Base-by-base conservation (phyloP, 2,329 filamentous ascomycete genomes). In the Penicillium sp. region DNA sequence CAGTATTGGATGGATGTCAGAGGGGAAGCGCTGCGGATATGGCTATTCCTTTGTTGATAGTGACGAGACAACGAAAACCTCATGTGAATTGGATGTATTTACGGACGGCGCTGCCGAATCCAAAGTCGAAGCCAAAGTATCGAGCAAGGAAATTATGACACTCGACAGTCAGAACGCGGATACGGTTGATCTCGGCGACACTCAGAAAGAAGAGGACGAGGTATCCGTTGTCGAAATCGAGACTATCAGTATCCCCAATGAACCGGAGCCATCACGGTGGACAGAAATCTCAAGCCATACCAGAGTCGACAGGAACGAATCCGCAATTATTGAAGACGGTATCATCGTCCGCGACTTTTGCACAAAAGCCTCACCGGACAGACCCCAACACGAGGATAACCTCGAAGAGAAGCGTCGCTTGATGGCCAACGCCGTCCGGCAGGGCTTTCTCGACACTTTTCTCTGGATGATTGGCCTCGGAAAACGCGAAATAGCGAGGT, bases 1-100 rank as follows among this genome's bases (percentile, higher is more conserved):
- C 46, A 77, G 74, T 49, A 60, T 72, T 28, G 74, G 72, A 21
- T 77, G 74, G 74, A 68, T 76, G 66, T 72, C 73, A 9, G 71
- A 66, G 21, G 73, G 73, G 3, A 69, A 68, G 56, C 68, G 73
- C 20, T 60, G 69, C 45, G 73, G 73, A 1, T 76, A 75, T 60
- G 72, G 72, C 2, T 76, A 75, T 56, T 66, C 60, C 16, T 63
- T 72, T 52, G 68, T 75, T 14, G 54, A 62, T 20, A 59, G 63
- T 23, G 59, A 63, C n/a, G 65, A 68, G 6, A 60, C 52, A 14
- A 43, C 21, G 46, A 42, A 20, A 11, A 9, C 52, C 2, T 47
- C 33, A 9, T n/a, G 18, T 42, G 33, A 28, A 21, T 11, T 16
- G 18, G 33, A 30, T 12, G 33, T 8, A 12, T 24, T n/a, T 12